Base-by-base conservation (phyloP, 805 yeast genomes). In the Maudiozyma barnettii region DNA sequence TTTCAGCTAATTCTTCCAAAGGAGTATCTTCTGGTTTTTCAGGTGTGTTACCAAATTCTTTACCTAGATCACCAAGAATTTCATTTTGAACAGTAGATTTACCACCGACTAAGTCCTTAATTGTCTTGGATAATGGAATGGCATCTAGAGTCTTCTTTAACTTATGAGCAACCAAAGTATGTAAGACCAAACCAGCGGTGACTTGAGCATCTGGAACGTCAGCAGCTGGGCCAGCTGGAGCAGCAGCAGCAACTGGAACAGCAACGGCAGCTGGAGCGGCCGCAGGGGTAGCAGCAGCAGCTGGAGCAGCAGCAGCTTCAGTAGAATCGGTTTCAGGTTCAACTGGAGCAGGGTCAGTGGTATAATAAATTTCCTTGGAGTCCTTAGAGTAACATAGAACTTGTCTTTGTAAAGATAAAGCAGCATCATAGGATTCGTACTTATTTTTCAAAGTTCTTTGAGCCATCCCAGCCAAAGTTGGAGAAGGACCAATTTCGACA, bases 21-120 rank as follows among this genome's bases (percentile, higher is more conserved):
- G 99, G 99, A 39, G 95, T 85, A 64, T 93, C 99, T 72, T 93
- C 99, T 52, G 99, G 97, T 71, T 93, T 93, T 71, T 93, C 99
- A 39, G 99, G 99, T 44, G 97, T 90, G 41, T 93, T 71, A 60
- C 98, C 97, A 63, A 93, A 93, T 72, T 93, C 99, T 71, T 93
- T 93, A 64, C 98, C 98, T 61, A 93, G 77, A 64, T 93, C 99
- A 76, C 99, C 99, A 58, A 93, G 78, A 58, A 93, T 93, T 75
- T 93, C 99, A 70, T 93, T 93, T 73, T 93, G 99, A 43, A 93
- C 91, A 19, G 99, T 93, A 22, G 99, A 93, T 68, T 93, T 93
- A 73, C 99, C 99, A 62, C 95, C 95, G 54, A 93, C 99, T 61
- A 93, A 77, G 64, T 93, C 99, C 70, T 93, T 93, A 65, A 93